Evolutionary conservation across 352 stramenopile species (phyloP).

Genomic region (Phytophthora hybrid): DNA sequence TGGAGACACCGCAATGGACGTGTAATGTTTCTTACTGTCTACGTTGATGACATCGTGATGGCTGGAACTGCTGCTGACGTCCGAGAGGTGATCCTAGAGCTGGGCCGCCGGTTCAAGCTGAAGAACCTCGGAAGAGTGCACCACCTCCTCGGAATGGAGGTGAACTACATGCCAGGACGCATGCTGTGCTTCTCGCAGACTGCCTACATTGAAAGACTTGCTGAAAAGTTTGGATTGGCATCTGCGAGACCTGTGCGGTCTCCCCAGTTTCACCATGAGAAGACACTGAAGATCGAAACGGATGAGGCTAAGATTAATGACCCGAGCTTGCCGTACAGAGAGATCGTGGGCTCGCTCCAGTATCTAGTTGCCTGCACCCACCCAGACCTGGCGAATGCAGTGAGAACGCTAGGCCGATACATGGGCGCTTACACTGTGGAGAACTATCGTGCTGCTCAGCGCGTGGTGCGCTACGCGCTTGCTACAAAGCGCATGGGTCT

Average conservation of each 20-base stretch:
- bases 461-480: constrained; percentile 9
- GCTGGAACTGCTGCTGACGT: not conserved
- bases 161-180: constrained; percentile 1
- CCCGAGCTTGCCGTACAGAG: too few species aligned
- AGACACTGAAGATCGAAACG: not conserved
- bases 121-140: constrained; percentile 5
- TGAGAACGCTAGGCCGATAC: too few species aligned
- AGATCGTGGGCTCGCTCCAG: too few species aligned
- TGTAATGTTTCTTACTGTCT: constrained; percentile 14
- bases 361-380: too few species aligned
- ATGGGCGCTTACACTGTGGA: too few species aligned
- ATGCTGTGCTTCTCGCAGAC: constrained; percentile 11
- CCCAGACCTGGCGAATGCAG: too few species aligned
- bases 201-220: constrained; percentile 6
- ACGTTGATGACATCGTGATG: constrained; percentile 17
- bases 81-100: not conserved
- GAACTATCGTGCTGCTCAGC: too few species aligned
- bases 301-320: too few species aligned
- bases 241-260: constrained; percentile 4
- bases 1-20: not conserved
- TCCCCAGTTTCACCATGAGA: constrained; percentile 6
- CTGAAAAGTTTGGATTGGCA: not conserved
- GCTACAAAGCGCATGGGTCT: not conserved
- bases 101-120: not conserved
- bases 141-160: constrained; percentile 6